These are phyloP conservation scores for Sequoiadendron giganteum DNA, from an alignment of 75 land plant species.

Conservation along the genomic window DNA sequence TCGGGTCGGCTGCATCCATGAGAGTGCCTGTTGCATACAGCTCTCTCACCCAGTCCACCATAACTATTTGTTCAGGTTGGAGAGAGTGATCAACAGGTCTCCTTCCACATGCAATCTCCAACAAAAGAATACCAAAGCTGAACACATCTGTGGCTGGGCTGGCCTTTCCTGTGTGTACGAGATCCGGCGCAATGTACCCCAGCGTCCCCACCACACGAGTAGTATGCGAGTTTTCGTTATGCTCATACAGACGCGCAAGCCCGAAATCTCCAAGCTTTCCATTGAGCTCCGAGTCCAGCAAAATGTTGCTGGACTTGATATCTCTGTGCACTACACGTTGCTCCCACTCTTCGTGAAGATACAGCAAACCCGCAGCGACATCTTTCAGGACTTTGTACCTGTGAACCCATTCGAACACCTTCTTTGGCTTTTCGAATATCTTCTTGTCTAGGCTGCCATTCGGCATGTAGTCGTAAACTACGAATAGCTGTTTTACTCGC, in stretches of 20 bases:
- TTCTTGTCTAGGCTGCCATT: too few species aligned
- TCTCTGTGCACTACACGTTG: constrained; percentile 25
- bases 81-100: constrained; percentile 8
- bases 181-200: too few species aligned
- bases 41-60: constrained; percentile 40
- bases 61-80: constrained; percentile 2
- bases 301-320: too few species aligned
- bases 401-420: too few species aligned
- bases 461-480: constrained; percentile 28
- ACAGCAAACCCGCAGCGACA: constrained; percentile 36
- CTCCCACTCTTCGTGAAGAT: constrained; percentile 49
- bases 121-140: too few species aligned
- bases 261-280: constrained; percentile 49
- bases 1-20: neutral
- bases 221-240: constrained; percentile 16
- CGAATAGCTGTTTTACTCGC: constrained; percentile 21
- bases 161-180: too few species aligned
- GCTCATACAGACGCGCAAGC: constrained; percentile 32
- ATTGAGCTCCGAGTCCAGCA: too few species aligned
- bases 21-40: constrained; percentile 16
- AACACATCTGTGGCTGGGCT: too few species aligned
- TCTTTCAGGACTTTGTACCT: constrained; percentile 7
- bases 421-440: neutral
- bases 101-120: constrained; percentile 7
- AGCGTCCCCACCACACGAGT: constrained; percentile 29